Percentiles rank a stretch among this genome's conserved stretches.
phyloP scores from a whole-genome alignment of 108 stramenopile genomes.

The Skeletonema tropicum region DNA sequence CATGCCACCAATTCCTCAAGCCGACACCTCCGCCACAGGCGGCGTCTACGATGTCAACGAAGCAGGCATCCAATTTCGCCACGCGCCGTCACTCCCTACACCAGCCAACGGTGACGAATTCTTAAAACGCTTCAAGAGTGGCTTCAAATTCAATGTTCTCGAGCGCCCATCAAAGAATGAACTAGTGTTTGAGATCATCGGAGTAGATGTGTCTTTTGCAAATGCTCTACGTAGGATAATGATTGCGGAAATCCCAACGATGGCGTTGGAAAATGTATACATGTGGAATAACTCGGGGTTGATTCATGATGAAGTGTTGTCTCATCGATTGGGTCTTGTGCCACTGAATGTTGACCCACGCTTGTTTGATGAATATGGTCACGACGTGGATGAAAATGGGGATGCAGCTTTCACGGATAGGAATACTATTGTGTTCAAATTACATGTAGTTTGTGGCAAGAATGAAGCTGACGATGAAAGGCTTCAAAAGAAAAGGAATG shows the following conservation, averaged over 20 bases:
- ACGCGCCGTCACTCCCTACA: constrained; percentile 46
- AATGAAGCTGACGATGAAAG: constrained; percentile 45
- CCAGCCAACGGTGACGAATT: constrained; percentile 67
- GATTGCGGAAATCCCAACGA: constrained; percentile 91
- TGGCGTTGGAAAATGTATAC: constrained; percentile 94
- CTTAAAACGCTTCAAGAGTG: constrained; percentile 44
- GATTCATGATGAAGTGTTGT: constrained; percentile 95
- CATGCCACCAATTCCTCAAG: constrained; percentile 3
- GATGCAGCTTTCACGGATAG: constrained; percentile 64
- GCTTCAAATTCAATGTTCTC: constrained; percentile 62
- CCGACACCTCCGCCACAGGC: constrained; percentile 17
- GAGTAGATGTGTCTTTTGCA: constrained; percentile 93
- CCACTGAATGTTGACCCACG: constrained; percentile 87
- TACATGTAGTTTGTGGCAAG: constrained; percentile 73
- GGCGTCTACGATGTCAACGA: constrained; percentile 74
- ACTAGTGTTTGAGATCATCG: constrained; percentile 88
- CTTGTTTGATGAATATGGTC: constrained; percentile 68
- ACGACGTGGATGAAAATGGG: constrained; percentile 62
- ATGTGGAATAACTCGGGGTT: constrained; percentile 92
- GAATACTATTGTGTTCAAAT: constrained; percentile 91
- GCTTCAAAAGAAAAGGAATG: constrained; percentile 22
- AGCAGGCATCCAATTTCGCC: constrained; percentile 69
- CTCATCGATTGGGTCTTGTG: constrained; percentile 94
- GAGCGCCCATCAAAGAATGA: constrained; percentile 64
- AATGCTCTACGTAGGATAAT: constrained; percentile 96